Evolutionary conservation across 108 stramenopile species (phyloP), one percentile per base, ranked within the genome.

Genomic region (Fistulifera pelliculosa): DNA sequence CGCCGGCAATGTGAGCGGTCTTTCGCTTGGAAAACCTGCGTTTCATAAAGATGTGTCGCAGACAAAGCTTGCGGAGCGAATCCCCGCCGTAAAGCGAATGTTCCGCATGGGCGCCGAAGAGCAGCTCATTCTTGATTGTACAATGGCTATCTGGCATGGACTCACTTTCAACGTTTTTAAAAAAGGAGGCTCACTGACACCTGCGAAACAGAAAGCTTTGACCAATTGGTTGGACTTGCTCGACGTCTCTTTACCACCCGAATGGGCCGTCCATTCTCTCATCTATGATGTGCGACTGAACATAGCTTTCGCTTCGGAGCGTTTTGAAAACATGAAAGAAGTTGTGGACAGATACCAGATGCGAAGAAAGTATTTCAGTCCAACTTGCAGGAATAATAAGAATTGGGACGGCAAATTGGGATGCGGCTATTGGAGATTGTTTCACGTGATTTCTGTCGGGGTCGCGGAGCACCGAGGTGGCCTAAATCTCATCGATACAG

Each of bases 351-450:
- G 54, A 16, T 45, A 65, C 26, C 44, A 31, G 17, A 41, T 64
- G 1, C 54, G 44, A 6, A 63, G 62, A 27, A 54, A 45, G 22
- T 54, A 25, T 13, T 83, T 71, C 69, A 79, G 73, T 47, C 5
- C 21, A 3, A 52, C 56, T 5, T 83, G 81, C 53, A 26, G 25
- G 17, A 53, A 44, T 12, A 22, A 22, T 14, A 48, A 38, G 14
- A 24, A 2, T 2, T 11, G 2, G 14, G 16, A 6, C 23, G 45
- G 45, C 1, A 41, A 40, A 23, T 35, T 31, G 12, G 27, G 60
- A 21, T 93, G 92, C 56, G 92, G 87, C 23, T 54, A 87, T 15
- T 93, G 92, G 92, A 76, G 81, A 39, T 58, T 93, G 17, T 71
- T 93, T 50, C 92, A 93, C 57, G 64, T 74, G 13, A 60, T 74